These are phyloP conservation scores for Aspergillus bridgeri DNA, from an alignment of 495 filamentous ascomycete genomes.

Conservation along the genomic window DNA sequence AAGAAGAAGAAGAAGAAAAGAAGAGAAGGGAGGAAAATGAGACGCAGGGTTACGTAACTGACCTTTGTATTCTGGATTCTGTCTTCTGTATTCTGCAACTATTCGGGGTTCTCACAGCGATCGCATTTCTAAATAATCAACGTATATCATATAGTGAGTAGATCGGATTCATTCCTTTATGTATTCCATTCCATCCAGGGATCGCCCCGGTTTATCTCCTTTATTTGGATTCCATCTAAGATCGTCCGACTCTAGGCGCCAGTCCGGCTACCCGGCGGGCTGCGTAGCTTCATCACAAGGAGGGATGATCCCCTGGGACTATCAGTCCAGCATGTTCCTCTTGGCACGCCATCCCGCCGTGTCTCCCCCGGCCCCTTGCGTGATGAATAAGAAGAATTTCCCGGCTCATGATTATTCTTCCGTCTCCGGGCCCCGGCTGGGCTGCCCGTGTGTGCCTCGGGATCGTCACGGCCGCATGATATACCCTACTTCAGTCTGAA, in stretches of 20 bases:
- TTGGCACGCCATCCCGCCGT: neutral
- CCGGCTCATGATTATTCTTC: neutral
- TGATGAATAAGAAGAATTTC: too few species aligned
- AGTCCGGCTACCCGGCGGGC: conserved; percentile 12
- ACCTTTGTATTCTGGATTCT: too few species aligned
- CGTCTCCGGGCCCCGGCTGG: neutral
- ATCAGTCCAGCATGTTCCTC: neutral
- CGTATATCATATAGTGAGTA: too few species aligned
- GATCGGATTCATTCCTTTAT: too few species aligned
- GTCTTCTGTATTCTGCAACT: too few species aligned
- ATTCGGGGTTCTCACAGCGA: too few species aligned
- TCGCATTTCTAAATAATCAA: too few species aligned
- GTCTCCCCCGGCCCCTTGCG: neutral
- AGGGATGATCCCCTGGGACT: neutral
- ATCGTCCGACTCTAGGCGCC: conserved; percentile 9
- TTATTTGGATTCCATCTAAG: conserved; percentile 4
- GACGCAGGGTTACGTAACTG: neutral
- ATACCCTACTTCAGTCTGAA: too few species aligned
- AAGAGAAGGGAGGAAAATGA: neutral
- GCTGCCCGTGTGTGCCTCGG: conserved; percentile 5
- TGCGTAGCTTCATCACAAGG: conserved; percentile 6
- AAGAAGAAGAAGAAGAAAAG: neutral
- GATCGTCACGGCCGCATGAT: conserved; percentile 11
- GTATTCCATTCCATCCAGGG: too few species aligned
- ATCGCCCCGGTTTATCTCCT: conserved; percentile 14